Percentiles rank a stretch among this genome's conserved stretches.
phyloP scores from a whole-genome alignment of 352 stramenopile species.

The Phytophthora megakarya region DNA sequence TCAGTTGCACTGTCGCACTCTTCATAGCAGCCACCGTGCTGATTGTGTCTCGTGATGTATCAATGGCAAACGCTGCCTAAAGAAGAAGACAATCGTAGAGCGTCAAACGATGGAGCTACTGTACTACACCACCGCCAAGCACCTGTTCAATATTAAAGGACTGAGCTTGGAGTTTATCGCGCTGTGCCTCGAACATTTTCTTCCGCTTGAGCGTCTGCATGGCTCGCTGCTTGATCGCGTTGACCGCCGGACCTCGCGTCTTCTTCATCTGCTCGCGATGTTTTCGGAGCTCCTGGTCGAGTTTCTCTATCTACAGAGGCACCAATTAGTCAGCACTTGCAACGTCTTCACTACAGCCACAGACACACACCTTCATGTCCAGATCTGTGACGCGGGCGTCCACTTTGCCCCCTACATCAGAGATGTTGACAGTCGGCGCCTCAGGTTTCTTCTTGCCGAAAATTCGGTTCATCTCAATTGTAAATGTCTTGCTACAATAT shows the following conservation, averaged over 20 bases:
- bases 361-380: constrained; percentile 70
- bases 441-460: constrained; percentile 88
- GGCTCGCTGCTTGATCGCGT: constrained; percentile 82
- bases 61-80: constrained; percentile 88
- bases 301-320: constrained; percentile 64
- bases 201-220: constrained; percentile 89
- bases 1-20: constrained; percentile 89
- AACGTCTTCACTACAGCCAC: background rate
- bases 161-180: constrained; percentile 78
- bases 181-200: constrained; percentile 89
- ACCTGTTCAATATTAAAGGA: constrained; percentile 91
- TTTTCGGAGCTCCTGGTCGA: constrained; percentile 84
- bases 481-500: too few relatives aligned
- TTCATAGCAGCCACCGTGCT: constrained; percentile 96
- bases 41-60: constrained; percentile 93
- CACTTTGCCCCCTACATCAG: constrained; percentile 77
- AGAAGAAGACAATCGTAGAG: background rate
- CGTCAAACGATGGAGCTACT: background rate
- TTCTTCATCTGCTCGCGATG: constrained; percentile 88
- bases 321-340: constrained; percentile 2
- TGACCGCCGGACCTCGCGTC: constrained; percentile 62
- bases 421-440: constrained; percentile 71
- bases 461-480: constrained; percentile 86
- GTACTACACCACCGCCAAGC: background rate
- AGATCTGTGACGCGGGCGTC: constrained; percentile 77